A percentile compares a stretch with the other conserved stretches of the same genome.
phyloP scores from a whole-genome alignment of 371 early-diverging fungal species.

The Mucor saturninus region DNA sequence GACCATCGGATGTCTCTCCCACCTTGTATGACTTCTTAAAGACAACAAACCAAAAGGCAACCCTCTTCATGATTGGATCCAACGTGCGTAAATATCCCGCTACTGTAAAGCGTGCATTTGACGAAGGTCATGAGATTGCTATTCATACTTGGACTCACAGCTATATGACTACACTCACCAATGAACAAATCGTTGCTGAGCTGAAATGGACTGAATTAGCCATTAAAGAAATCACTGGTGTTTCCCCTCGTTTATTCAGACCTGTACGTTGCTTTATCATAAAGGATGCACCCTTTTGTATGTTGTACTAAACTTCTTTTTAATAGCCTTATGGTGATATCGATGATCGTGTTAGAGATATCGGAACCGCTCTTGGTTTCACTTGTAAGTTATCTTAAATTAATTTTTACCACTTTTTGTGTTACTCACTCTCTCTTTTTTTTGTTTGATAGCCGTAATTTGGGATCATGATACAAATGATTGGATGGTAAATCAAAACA shows the following conservation, averaged over 20 bases:
- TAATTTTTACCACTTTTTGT: neutral
- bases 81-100: constrained; percentile 60
- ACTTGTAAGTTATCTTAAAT: constrained; percentile 28
- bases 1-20: constrained; percentile 56
- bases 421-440: neutral
- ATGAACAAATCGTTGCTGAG: constrained; percentile 74
- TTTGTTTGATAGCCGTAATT: constrained; percentile 42
- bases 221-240: constrained; percentile 68
- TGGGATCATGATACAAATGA: constrained; percentile 57
- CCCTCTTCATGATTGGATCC: constrained; percentile 67
- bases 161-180: constrained; percentile 63
- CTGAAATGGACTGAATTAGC: constrained; percentile 70
- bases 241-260: constrained; percentile 50
- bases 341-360: constrained; percentile 70
- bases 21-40: constrained; percentile 57
- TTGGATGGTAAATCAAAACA: constrained; percentile 35
- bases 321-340: constrained; percentile 71
- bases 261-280: constrained; percentile 35
- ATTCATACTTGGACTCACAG: constrained; percentile 66
- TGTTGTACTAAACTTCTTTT: neutral
- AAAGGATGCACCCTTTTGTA: no score
- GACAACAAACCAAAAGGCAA: constrained; percentile 56
- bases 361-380: constrained; percentile 62
- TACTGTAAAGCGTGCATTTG: constrained; percentile 51
- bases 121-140: constrained; percentile 56